Conservation (phyloP, 805 yeast genomes). For the Yueomyces sp. region DNA sequence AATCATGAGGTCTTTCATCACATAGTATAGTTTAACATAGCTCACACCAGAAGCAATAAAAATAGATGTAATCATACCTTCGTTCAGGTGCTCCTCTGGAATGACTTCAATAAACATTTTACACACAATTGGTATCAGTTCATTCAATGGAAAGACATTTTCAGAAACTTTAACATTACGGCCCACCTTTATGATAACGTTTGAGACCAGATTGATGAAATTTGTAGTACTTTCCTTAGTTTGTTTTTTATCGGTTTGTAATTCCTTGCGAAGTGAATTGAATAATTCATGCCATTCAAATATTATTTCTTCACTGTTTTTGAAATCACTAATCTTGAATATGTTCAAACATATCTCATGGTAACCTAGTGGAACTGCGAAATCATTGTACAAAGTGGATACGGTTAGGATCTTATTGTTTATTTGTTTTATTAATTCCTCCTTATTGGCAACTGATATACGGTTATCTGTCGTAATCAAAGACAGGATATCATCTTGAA, state of each 20-base stretch:
- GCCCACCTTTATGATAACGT: constrained; percentile 38
- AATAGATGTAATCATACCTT: constrained; percentile 47
- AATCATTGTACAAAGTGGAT: constrained; percentile 72
- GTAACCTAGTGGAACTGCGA: constrained; percentile 78
- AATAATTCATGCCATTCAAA: constrained; percentile 70
- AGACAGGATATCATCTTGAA: constrained; percentile 45
- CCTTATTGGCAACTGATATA: constrained; percentile 31
- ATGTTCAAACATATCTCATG: constrained; percentile 67
- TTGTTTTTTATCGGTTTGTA: constrained; percentile 9
- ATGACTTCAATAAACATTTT: no score
- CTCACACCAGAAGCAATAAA: constrained; percentile 53
- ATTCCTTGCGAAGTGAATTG: constrained; percentile 30
- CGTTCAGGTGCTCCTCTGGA: neutral
- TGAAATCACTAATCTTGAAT: constrained; percentile 73
- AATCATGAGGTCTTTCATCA: constrained; percentile 40
- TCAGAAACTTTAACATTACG: constrained; percentile 54
- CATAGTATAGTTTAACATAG: constrained; percentile 51
- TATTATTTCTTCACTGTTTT: constrained; percentile 70
- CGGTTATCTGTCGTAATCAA: constrained; percentile 40
- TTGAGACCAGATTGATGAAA: constrained; percentile 27
- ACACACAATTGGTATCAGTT: constrained; percentile 27
- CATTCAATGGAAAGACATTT: constrained; percentile 66
- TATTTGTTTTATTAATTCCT: constrained; percentile 38
- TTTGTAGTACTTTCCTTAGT: constrained; percentile 21
- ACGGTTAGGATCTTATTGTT: constrained; percentile 55